phyloP scores from a whole-genome alignment of 768 basidiomycete genomes.

The Fomitopsis pulvina region DNA sequence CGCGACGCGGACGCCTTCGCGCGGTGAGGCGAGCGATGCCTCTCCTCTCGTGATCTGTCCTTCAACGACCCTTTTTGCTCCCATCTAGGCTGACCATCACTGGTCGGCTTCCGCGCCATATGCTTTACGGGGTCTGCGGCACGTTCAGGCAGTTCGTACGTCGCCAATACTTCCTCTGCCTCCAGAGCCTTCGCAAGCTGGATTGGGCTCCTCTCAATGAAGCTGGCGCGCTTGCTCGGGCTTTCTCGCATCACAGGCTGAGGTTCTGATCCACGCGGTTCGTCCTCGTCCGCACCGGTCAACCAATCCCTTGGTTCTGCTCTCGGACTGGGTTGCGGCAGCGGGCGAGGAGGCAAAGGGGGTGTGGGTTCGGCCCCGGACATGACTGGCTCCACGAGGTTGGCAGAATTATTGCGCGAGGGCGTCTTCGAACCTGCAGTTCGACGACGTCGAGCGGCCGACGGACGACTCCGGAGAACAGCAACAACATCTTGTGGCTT shows the following conservation, averaged over 20 bases:
- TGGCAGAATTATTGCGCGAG: conserved; percentile 6
- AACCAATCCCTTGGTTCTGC: conserved; percentile 58
- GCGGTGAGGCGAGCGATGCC: conserved; percentile 9
- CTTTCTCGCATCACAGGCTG: conserved; percentile 58
- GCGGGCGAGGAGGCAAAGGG: conserved; percentile 16
- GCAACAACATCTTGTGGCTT: not conserved
- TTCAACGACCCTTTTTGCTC: conserved; percentile 9
- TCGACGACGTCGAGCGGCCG: conserved; percentile 39
- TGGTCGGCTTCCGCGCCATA: conserved; percentile 1
- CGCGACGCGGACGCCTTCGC: conserved; percentile 16
- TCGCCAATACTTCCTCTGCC: conserved; percentile 16
- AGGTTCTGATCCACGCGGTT: conserved; percentile 8
- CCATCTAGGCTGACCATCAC: conserved; percentile 9
- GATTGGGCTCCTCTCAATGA: conserved; percentile 42
- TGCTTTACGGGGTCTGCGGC: not conserved
- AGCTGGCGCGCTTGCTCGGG: conserved; percentile 66
- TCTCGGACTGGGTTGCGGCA: conserved; percentile 19
- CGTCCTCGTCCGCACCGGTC: conserved; percentile 55
- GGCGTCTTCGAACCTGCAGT: conserved; percentile 11
- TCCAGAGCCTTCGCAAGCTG: conserved; percentile 24
- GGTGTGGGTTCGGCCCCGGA: conserved; percentile 2
- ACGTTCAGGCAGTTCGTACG: not conserved
- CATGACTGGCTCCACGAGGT: conserved; percentile 7
- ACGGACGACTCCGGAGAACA: conserved; percentile 30
- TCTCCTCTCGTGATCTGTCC: conserved; percentile 8